These are phyloP conservation scores for Apiospora arundinis DNA, from an alignment of 2,329 filamentous ascomycete species.

Conservation along the genomic window DNA sequence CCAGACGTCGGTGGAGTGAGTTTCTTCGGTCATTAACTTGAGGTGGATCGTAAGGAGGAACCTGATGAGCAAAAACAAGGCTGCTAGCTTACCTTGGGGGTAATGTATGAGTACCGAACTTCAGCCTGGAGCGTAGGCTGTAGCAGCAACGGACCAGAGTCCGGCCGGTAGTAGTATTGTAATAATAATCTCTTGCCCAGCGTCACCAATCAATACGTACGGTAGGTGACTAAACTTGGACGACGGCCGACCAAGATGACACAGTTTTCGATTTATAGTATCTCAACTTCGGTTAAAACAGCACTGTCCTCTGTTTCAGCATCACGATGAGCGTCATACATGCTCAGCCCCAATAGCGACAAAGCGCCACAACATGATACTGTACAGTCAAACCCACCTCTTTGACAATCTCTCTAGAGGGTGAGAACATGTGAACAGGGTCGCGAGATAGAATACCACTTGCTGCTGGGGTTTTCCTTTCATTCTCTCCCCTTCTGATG, in stretches of 20 bases:
- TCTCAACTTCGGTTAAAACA: not conserved
- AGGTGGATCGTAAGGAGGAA: not conserved
- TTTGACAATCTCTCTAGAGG: not conserved
- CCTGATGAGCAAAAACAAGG: not conserved
- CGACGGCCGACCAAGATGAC: not conserved
- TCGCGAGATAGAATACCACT: not conserved
- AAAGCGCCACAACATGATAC: not conserved
- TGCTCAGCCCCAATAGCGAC: not conserved
- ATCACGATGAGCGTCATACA: too few species aligned
- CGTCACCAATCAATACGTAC: too few species aligned
- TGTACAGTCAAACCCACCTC: not conserved
- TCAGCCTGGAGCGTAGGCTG: not conserved
- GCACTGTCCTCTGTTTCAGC: not conserved
- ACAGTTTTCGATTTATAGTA: not conserved
- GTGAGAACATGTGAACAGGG: not conserved
- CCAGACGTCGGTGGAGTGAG: not conserved
- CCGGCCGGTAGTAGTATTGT: too few species aligned
- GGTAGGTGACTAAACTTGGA: not conserved
- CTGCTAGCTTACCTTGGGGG: not conserved
- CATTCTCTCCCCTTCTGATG: not conserved
- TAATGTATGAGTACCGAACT: not conserved
- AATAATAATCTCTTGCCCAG: not conserved
- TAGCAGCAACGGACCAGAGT: too few species aligned
- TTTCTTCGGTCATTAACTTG: conserved; percentile 1
- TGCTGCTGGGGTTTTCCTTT: not conserved